Base-by-base conservation (phyloP, 1,139 yeast genomes). In the Hansenula sp. region DNA sequence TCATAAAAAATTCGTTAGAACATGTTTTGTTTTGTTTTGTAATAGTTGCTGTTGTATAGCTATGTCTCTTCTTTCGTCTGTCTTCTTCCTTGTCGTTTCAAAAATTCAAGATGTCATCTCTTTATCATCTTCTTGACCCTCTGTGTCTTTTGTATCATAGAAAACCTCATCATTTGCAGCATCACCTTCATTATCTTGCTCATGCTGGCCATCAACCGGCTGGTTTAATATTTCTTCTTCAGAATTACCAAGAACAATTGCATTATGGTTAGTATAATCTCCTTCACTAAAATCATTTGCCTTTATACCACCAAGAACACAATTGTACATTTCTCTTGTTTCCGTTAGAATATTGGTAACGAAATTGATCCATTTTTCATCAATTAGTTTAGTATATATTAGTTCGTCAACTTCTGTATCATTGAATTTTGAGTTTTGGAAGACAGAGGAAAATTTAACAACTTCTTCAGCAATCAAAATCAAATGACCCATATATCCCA, bases 401-500 rank as follows among this genome's bases (percentile, higher is more conserved):
- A 66, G 54, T 3, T 59, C 60, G 39, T 55, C 60, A 27, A 53
- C 46, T 33, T 49, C 55, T 12, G 44, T 13, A 41, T 57, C 59
- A 28, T 55, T 53, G 36, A 57, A 51, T 32, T 55, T 56, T 13
- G 50, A 44, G 19, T 58, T 59, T 39, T 66, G 67, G 38, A 68
- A 57, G 43, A 62, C 59, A 4, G 69, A 64, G 5, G 68, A 83
- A 61, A 93, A 93, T 64, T 93, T 93, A 44, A 93, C 97, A 37
- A 93, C 96, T 63, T 93, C 99, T 63, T 94, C 99, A 5, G 97
- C 96, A 48, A 94, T 91, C 48, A 93, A 72, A 0, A 97, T 91
- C 59, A 93, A 71, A 65, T 93, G 99, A 31, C 99, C 99, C 96
- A 94, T 94, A 64, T 89, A 94, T 1, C 99, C 99, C 45, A 93